Evolutionary conservation across 1,284 basidiomycete species (phyloP).

Genomic region (Papiliotrema laurentii): DNA sequence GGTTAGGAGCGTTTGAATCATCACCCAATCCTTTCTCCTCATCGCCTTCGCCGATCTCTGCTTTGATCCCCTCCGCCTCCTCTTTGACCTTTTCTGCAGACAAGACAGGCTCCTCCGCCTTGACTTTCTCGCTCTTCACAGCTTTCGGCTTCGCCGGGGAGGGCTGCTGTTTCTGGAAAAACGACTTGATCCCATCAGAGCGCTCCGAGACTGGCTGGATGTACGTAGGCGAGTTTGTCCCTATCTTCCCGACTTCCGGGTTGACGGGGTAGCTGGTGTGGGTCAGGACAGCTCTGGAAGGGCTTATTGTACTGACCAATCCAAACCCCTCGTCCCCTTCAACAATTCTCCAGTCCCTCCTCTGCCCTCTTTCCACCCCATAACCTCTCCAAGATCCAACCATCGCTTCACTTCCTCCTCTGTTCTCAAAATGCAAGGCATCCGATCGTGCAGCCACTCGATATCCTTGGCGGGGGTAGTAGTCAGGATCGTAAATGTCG

Average conservation of each 20-base stretch:
- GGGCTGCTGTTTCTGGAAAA: constrained; percentile 66
- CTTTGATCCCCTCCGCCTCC: constrained; percentile 10
- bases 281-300: background rate
- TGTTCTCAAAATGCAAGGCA: constrained; percentile 76
- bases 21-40: constrained; percentile 29
- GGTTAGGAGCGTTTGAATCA: constrained; percentile 34
- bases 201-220: constrained; percentile 72
- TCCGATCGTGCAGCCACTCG: constrained; percentile 82
- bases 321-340: constrained; percentile 65
- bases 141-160: constrained; percentile 21
- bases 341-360: constrained; percentile 54
- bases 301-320: constrained; percentile 56
- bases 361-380: constrained; percentile 59
- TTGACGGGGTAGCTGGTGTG: constrained; percentile 73
- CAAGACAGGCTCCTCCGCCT: background rate
- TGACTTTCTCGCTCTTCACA: background rate
- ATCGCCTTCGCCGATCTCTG: constrained; percentile 11
- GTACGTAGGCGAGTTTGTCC: constrained; percentile 73
- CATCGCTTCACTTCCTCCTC: constrained; percentile 62
- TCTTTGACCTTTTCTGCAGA: background rate
- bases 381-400: constrained; percentile 67
- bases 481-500: constrained; percentile 86
- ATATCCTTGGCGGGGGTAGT: constrained; percentile 65
- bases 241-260: constrained; percentile 85
- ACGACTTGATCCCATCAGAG: constrained; percentile 81